These are phyloP conservation scores for Rhazya stricta DNA, from an alignment of 257 asterid genomes.

Conservation along the genomic window DNA sequence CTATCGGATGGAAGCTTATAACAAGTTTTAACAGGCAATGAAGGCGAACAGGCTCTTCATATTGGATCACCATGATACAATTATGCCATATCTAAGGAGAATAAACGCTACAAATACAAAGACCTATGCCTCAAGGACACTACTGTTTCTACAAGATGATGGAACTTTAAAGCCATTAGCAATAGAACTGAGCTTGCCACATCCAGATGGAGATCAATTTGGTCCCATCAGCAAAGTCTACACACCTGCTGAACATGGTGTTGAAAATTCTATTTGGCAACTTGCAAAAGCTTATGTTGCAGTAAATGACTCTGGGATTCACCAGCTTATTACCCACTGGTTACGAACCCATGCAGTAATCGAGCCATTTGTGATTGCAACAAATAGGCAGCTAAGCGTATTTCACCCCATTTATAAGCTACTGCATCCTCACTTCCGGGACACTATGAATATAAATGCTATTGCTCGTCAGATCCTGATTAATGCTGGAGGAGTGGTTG, in stretches of 20 bases:
- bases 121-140: slow-evolving; percentile 66
- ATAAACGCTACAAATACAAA: slow-evolving; percentile 50
- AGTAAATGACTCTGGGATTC: slow-evolving; percentile 69
- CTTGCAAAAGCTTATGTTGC: slow-evolving; percentile 80
- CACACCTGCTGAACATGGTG: slow-evolving; percentile 60
- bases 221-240: slow-evolving; percentile 51
- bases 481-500: slow-evolving; percentile 60
- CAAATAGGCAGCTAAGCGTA: slow-evolving; percentile 67
- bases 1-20: not conserved
- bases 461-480: slow-evolving; percentile 60
- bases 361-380: slow-evolving; percentile 75
- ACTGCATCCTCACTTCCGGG: slow-evolving; percentile 70
- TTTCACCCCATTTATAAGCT: slow-evolving; percentile 82
- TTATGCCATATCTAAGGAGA: slow-evolving; percentile 63
- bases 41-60: slow-evolving; percentile 44
- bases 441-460: slow-evolving; percentile 72
- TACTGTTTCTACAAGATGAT: slow-evolving; percentile 51
- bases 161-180: slow-evolving; percentile 73
- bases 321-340: slow-evolving; percentile 74
- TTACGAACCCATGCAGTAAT: slow-evolving; percentile 65
- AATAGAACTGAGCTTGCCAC: slow-evolving; percentile 73
- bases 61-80: slow-evolving; percentile 59
- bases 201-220: slow-evolving; percentile 47
- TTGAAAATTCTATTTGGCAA: slow-evolving; percentile 55
- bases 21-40: slow-evolving; percentile 38